These are phyloP conservation scores for Gentiana dahurica DNA, from an alignment of 257 asterid genomes.

Conservation along the genomic window DNA sequence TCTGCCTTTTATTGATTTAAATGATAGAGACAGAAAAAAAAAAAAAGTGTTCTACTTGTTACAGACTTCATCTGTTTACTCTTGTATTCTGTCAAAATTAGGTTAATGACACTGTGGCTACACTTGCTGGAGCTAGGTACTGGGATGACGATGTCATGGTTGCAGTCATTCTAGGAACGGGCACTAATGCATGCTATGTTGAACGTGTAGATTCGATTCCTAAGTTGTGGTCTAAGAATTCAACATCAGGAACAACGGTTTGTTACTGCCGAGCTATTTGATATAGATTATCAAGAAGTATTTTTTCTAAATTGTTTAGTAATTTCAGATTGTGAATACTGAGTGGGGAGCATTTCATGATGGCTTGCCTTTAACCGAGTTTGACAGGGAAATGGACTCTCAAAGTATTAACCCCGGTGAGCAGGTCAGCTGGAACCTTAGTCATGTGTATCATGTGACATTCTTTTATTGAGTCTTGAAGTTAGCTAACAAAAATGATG, in stretches of 20 bases:
- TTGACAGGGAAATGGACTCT: constrained; percentile 68
- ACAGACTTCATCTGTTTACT: constrained; percentile 4
- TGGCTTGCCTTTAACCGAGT: constrained; percentile 67
- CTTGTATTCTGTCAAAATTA: constrained; percentile 26
- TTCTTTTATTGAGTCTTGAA: background rate
- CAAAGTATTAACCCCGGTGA: constrained; percentile 71
- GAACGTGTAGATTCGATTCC: constrained; percentile 54
- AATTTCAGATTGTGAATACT: constrained; percentile 50
- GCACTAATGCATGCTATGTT: constrained; percentile 72
- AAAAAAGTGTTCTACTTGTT: background rate
- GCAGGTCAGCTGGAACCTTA: constrained; percentile 37
- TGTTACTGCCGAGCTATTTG: constrained; percentile 4
- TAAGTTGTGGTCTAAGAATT: constrained; percentile 26
- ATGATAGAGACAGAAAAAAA: background rate
- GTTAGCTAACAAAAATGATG: background rate
- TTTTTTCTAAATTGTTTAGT: background rate
- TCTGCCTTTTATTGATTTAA: constrained; percentile 3
- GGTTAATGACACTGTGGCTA: constrained; percentile 81
- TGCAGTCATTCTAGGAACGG: constrained; percentile 72
- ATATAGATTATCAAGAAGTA: background rate
- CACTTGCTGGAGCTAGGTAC: constrained; percentile 73
- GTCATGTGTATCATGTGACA: background rate
- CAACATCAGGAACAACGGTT: constrained; percentile 43
- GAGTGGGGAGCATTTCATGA: constrained; percentile 80
- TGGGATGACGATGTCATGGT: constrained; percentile 78